Percentiles rank a stretch among this genome's conserved stretches.
Conservation (phyloP, 2,329 filamentous ascomycete species). For the Didymella keratinophila region DNA sequence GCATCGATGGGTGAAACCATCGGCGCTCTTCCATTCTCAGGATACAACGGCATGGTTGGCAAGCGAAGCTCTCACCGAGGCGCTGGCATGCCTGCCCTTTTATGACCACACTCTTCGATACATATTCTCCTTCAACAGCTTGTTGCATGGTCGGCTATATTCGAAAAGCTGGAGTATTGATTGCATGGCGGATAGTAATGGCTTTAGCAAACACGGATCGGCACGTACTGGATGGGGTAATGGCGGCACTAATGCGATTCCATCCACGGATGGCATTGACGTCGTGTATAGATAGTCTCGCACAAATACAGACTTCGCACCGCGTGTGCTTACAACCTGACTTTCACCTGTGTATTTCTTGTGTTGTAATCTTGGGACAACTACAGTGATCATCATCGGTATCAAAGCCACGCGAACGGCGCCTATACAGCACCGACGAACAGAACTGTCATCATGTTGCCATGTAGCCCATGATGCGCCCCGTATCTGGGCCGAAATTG, state of each 20-base stretch:
- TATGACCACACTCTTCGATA: conserved; percentile 24
- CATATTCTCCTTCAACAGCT: conserved; percentile 19
- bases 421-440: background rate
- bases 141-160: conserved; percentile 24
- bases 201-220: conserved; percentile 11
- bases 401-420: background rate
- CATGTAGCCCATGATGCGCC: too few species aligned
- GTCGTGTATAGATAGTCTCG: conserved; percentile 33
- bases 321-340: background rate
- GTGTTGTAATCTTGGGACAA: background rate
- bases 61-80: background rate
- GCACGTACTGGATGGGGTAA: conserved; percentile 10
- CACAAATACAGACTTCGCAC: conserved; percentile 17
- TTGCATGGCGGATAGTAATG: conserved; percentile 23
- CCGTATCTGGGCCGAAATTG: background rate
- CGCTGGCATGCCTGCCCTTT: conserved; percentile 11
- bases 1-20: conserved; percentile 28
- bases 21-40: conserved; percentile 16
- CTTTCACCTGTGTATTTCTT: background rate
- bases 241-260: conserved; percentile 26
- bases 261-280: conserved; percentile 20
- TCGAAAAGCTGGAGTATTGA: conserved; percentile 23
- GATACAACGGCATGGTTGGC: conserved; percentile 8
- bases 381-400: too few species aligned
- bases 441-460: too few species aligned